These are phyloP conservation scores for Annona squamosa DNA, from an alignment of 164 flowering plant genomes.

Conservation along the genomic window DNA sequence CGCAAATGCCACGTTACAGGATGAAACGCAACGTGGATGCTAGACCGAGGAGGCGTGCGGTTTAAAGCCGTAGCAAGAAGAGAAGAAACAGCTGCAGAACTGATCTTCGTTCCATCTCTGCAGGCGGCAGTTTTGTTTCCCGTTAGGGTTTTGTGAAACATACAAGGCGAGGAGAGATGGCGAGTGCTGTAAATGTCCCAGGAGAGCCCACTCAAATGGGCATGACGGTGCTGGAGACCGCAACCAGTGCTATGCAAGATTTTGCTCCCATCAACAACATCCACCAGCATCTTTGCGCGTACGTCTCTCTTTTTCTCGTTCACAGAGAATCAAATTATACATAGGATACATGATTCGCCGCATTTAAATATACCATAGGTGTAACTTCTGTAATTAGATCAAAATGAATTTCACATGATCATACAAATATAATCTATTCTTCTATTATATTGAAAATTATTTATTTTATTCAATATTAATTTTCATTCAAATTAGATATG, in stretches of 20 bases:
- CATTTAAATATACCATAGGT: too few species aligned
- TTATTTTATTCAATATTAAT: too few species aligned
- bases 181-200: conserved; percentile 23
- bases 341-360: too few species aligned
- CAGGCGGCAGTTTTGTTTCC: too few species aligned
- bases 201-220: conserved; percentile 62
- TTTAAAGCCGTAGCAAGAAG: too few species aligned
- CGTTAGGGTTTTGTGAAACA: too few species aligned
- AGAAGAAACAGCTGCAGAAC: too few species aligned
- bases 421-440: background rate
- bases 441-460: background rate
- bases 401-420: background rate
- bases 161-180: background rate
- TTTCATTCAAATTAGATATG: too few species aligned
- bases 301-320: conserved; percentile 2
- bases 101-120: too few species aligned
- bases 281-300: conserved; percentile 99
- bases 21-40: too few species aligned
- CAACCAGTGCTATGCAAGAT: conserved; percentile 56
- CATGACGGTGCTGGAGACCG: conserved; percentile 57
- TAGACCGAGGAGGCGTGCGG: too few species aligned
- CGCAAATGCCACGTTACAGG: too few species aligned
- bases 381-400: background rate
- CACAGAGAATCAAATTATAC: background rate
- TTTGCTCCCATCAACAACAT: conserved; percentile 70